Base-by-base conservation (phyloP, 2,329 filamentous ascomycete genomes). In the Myriosclerotinia scirpicola region DNA sequence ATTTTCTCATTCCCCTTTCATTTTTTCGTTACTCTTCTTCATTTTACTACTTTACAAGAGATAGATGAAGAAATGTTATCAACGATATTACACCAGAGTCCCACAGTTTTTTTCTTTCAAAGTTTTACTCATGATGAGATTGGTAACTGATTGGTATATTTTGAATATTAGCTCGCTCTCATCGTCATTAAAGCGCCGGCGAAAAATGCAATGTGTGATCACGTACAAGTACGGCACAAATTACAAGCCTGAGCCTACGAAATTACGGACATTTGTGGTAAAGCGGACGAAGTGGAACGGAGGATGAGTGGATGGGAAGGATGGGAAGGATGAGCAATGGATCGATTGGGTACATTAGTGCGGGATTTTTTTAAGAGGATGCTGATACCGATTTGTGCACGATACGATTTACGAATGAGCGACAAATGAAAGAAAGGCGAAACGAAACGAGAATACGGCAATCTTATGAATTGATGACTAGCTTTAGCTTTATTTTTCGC, bases 91-190 rank as follows among this genome's bases (percentile, higher is more conserved):
- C 44, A 46, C 44, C 20, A 46, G 7, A 46, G 17, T 64, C 54
- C 66, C 36, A 66, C 48, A 61, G 42, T 40, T 38, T 46, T 20
- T 46, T 46, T 46, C 8, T 46, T 46, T 46, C 17, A 34, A 34
- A 34, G 17, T 46, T 46, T 46, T 46, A 46, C 17, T n/a, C 9
- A 46, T 46, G 17, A 69, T 69, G 70, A 73, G 72, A 75, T 74
- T 71, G 40, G 72, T 71, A 71, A 75, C 74, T 76, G 72, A 76
- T 75, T 65, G 55, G 55, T 65, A 52, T 54, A 59, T 65, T 46
- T 34, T 60, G 26, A 54, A 65, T n/a, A 30, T 61, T 65, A 65
- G 64, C 64, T 65, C 64, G 64, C 46, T 42, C 46, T 54, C 54
- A 54, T 53, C 64, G 48, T 40, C 54, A 61, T 44, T 65, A 46